Base-by-base conservation (phyloP, 192 early-diverging fungal genomes). In the Dispira simplex region DNA sequence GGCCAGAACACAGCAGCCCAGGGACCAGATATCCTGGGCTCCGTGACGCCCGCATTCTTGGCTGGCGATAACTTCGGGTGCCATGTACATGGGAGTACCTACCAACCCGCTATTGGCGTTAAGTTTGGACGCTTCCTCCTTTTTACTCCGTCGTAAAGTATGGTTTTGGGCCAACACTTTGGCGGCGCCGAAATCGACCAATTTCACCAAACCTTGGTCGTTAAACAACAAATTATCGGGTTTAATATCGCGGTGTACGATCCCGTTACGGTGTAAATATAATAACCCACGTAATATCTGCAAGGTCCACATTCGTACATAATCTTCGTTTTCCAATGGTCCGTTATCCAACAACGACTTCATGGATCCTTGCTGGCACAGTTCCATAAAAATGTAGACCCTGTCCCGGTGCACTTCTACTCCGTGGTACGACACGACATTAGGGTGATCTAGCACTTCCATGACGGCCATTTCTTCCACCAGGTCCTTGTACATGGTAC, bases 381-480 rank as follows among this genome's bases (percentile, higher is more conserved):
- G 87, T 72, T 95, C 92, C 92, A 95, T 95, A 70, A 95, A 95
- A 53, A 91, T 76, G 52, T 84, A 86, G 11, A 92, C 85, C 69
- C 85, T 89, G 62, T 95, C 90, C 64, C 90, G 80, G 67, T 89
- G 90, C 23, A 95, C 90, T 68, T 95, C 92, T 62, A 92, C 90
- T 11, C 89, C 91, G 68, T 86, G 89, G 70, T 95, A 95, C 46
- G 83, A 79, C 43, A 95, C 87, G 67, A 95, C 90, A 71, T 95
- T 95, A 16, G 83, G 83, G 64, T 95, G 90, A 67, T 88, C 78
- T 58, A 95, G 73, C 78, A 89, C 84, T 63, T 90, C 84, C 85
- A 95, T 87, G 20, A 95, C 87, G 58, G 83, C 83, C 90, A 95
- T 95, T 70, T 95, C 92, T 44, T 91, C 90, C 64, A 83, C 85